These are phyloP conservation scores for Scortechinia acanthostroma DNA, from an alignment of 2,329 filamentous ascomycete species.

Conservation along the genomic window DNA sequence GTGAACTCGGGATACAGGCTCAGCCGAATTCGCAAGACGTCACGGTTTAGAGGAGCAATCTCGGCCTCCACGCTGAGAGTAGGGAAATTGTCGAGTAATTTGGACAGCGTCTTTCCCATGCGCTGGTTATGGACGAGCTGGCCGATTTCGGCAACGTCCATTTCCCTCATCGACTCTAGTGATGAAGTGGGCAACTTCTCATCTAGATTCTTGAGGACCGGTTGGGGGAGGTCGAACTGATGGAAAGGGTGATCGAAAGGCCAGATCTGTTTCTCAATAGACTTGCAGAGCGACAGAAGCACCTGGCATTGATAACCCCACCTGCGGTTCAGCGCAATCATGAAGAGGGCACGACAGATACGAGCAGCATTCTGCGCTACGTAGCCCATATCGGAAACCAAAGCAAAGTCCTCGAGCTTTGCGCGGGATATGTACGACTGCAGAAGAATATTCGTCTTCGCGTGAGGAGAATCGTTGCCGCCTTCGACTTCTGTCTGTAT, in stretches of 20 bases:
- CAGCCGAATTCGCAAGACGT: conserved; percentile 86
- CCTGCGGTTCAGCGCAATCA: conserved; percentile 89
- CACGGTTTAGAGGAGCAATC: conserved; percentile 88
- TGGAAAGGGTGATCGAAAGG: conserved; percentile 88
- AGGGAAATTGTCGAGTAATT: conserved; percentile 82
- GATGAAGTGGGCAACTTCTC: conserved; percentile 64
- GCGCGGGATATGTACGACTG: conserved; percentile 89
- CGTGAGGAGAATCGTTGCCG: conserved; percentile 65
- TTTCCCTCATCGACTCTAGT: conserved; percentile 80
- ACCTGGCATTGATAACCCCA: conserved; percentile 96
- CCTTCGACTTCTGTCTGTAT: conserved; percentile 75
- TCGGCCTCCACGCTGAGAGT: conserved; percentile 85
- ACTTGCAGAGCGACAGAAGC: conserved; percentile 84
- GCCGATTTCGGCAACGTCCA: conserved; percentile 88
- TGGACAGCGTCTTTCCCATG: conserved; percentile 76
- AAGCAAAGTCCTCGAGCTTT: conserved; percentile 84
- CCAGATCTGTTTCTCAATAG: conserved; percentile 94
- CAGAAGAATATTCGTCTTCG: conserved; percentile 90
- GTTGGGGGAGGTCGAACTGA: conserved; percentile 83
- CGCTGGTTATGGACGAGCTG: conserved; percentile 82
- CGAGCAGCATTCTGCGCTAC: conserved; percentile 91
- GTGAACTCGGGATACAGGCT: conserved; percentile 81
- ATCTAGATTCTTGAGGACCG: conserved; percentile 78
- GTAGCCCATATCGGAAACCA: conserved; percentile 87
- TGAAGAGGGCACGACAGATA: conserved; percentile 90